Base-by-base conservation (phyloP, 495 filamentous ascomycete species). In the Penicillium antarcticum region DNA sequence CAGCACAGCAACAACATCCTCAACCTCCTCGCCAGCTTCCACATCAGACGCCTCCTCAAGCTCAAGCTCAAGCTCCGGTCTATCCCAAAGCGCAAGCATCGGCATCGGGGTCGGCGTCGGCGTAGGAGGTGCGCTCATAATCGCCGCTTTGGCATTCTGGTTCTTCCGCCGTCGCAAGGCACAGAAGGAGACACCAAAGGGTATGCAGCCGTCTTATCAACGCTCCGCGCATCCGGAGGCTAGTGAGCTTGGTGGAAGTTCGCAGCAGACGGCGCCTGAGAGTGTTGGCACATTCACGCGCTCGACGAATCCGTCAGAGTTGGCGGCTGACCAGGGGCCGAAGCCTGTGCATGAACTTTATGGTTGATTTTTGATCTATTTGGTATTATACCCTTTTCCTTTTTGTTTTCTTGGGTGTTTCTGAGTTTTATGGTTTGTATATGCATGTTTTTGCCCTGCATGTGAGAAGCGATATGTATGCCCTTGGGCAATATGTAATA, bases 91-190 rank as follows among this genome's bases (percentile, higher is more conserved):
- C 21, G 52, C 52, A 31, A 49, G 33, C 2, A 49, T 50, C 11
- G 52, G 38, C 33, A 32, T 55, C 5, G 52, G 52, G 6, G 52
- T 55, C 17, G 45, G 45, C 24, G 45, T 55, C 21, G 45, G 52
- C 26, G 23, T 14, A 13, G 46, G 3, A 24, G 26, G 26, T 9
- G 24, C 26, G 7, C 26, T 49, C 17, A 42, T 49, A 11, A 5
- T 49, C 7, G 46, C 29, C 17, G 37, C n/a, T 0, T 12, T 41
- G 12, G 37, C 17, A 32, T 49, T 49, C 11, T 49, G 46, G 46
- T 17, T 49, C 13, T 49, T 41, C 17, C 36, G 46, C 8, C 46
- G 46, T 1, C 46, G 36, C 9, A 26, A 41, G 26, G 4, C 17
- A 32, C 31, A 41, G 18, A 24, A 40, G 9, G 37, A 41, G 26